These are phyloP conservation scores for Aspergillus ruber DNA, from an alignment of 2,329 filamentous ascomycete genomes.

Conservation along the genomic window DNA sequence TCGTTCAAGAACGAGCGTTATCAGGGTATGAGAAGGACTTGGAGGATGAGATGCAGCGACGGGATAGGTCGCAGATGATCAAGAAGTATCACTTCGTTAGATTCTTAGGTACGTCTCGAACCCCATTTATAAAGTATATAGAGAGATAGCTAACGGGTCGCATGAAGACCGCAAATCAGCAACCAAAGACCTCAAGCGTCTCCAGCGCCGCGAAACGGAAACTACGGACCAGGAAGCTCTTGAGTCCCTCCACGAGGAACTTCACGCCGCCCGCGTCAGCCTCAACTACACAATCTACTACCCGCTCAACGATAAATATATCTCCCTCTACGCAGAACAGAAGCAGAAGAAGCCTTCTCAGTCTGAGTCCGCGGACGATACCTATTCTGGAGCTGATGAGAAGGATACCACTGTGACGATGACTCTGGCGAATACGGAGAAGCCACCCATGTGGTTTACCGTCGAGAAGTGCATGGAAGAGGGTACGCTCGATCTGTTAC, in stretches of 20 bases:
- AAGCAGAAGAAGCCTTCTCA: conserved; percentile 20
- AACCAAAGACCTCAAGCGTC: conserved; percentile 31
- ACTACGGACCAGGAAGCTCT: conserved; percentile 21
- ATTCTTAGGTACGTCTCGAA: conserved; percentile 47
- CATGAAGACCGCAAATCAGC: conserved; percentile 37
- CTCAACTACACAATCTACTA: conserved; percentile 59
- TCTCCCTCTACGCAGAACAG: conserved; percentile 46
- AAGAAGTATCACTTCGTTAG: conserved; percentile 59
- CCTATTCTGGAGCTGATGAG: conserved; percentile 8
- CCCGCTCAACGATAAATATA: conserved; percentile 55
- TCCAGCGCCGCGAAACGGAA: conserved; percentile 35
- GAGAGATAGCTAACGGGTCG: conserved; percentile 1
- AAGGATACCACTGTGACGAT: background rate
- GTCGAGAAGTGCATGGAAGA: conserved; percentile 41
- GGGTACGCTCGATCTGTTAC: conserved; percentile 35
- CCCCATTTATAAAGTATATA: background rate
- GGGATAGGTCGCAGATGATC: conserved; percentile 51
- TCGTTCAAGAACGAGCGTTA: conserved; percentile 56
- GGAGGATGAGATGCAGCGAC: conserved; percentile 41
- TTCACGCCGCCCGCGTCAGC: conserved; percentile 50
- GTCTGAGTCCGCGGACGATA: conserved; percentile 5
- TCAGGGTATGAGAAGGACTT: conserved; percentile 52
- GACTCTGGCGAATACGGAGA: conserved; percentile 14
- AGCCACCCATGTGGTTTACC: conserved; percentile 39
- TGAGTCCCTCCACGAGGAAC: conserved; percentile 24